Evolutionary conservation across 371 early-diverging fungal species (phyloP).

Genomic region (Choanephora cucurbitarum): DNA sequence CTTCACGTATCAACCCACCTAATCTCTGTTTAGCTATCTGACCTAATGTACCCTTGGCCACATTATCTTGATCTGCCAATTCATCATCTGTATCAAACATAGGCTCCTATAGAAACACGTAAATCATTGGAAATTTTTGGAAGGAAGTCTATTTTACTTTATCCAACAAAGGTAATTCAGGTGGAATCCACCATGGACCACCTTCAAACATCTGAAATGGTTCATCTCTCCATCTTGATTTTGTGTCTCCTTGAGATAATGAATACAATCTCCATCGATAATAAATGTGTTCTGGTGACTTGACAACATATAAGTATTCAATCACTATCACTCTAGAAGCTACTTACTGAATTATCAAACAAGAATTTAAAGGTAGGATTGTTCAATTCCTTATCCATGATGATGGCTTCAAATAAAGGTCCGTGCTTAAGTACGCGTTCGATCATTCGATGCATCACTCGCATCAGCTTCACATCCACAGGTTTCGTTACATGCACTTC

Average conservation of each 20-base stretch:
- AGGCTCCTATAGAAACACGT: too few species aligned
- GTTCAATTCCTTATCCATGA: constrained; percentile 67
- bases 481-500: constrained; percentile 74
- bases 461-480: constrained; percentile 53
- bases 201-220: constrained; percentile 89
- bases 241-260: constrained; percentile 84
- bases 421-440: constrained; percentile 84
- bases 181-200: constrained; percentile 88
- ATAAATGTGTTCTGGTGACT: constrained; percentile 82
- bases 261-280: constrained; percentile 94
- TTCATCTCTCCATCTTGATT: constrained; percentile 71
- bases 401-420: constrained; percentile 70
- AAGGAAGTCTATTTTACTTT: constrained; percentile 51
- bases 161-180: constrained; percentile 73
- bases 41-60: constrained; percentile 60
- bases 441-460: constrained; percentile 82
- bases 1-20: constrained; percentile 56
- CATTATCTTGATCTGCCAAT: constrained; percentile 50
- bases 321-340: not conserved
- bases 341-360: constrained; percentile 66
- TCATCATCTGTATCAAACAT: constrained; percentile 57
- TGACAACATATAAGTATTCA: constrained; percentile 3
- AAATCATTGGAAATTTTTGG: too few species aligned
- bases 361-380: constrained; percentile 78
- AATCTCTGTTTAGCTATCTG: constrained; percentile 62